phyloP scores from a whole-genome alignment of 108 stramenopile genomes.

The Skeletonema tropicum region DNA sequence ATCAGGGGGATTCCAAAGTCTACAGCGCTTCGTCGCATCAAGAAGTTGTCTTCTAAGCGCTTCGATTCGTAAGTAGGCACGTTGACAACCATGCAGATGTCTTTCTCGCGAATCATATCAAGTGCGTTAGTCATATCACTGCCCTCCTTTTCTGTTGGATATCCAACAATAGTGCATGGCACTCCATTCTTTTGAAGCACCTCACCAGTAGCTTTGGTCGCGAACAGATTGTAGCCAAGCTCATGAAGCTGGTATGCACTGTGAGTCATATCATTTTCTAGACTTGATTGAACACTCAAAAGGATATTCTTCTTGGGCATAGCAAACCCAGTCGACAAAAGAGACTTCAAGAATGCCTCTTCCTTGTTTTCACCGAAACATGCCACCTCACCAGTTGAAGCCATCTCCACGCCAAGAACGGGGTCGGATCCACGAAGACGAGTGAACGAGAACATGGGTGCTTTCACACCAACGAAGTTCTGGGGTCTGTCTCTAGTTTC shows the following conservation, averaged over 20 bases:
- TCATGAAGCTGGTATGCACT: slow-evolving; percentile 85
- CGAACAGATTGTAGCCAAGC: slow-evolving; percentile 91
- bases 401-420: slow-evolving; percentile 98
- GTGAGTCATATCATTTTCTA: slow-evolving; percentile 87
- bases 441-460: slow-evolving; percentile 98
- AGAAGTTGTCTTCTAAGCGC: slow-evolving; percentile 89
- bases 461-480: slow-evolving; percentile 96
- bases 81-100: slow-evolving; percentile 94
- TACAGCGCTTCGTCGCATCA: slow-evolving; percentile 93
- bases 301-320: slow-evolving; percentile 94
- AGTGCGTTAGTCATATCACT: slow-evolving; percentile 68
- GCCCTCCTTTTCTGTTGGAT: slow-evolving; percentile 74
- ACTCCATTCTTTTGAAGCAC: slow-evolving; percentile 85
- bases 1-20: slow-evolving; percentile 96
- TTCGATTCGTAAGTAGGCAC: slow-evolving; percentile 89
- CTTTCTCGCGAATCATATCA: slow-evolving; percentile 75
- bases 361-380: slow-evolving; percentile 97
- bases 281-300: slow-evolving; percentile 81
- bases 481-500: slow-evolving; percentile 87
- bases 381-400: slow-evolving; percentile 98
- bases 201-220: slow-evolving; percentile 88
- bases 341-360: slow-evolving; percentile 97
- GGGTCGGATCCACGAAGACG: slow-evolving; percentile 98
- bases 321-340: slow-evolving; percentile 94
- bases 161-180: slow-evolving; percentile 79